Percentiles rank a stretch among this genome's conserved stretches.
These are phyloP conservation scores for Colletotrichum neosansevieriae DNA, from an alignment of 2,329 filamentous ascomycete genomes.

Conservation along the genomic window DNA sequence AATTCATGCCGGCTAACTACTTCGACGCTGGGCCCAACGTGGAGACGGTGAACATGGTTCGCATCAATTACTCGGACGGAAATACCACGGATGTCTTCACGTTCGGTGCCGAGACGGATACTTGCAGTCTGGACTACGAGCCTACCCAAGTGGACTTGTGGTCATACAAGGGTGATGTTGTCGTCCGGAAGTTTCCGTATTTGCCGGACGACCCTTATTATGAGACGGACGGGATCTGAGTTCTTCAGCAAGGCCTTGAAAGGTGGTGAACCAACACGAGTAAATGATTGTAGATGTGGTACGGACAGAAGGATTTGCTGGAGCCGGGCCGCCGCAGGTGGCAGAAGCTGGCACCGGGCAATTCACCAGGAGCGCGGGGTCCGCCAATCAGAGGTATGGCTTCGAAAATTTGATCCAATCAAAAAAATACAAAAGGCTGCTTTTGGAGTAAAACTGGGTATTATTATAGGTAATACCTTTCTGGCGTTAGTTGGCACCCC, in stretches of 20 bases:
- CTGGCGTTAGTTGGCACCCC: too few relatives aligned
- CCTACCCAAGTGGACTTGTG: conserved; percentile 46
- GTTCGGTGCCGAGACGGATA: conserved; percentile 49
- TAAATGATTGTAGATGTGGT: background rate
- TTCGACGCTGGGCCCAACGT: conserved; percentile 46
- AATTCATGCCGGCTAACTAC: conserved; percentile 57
- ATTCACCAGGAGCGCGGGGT: too few relatives aligned
- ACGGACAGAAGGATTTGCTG: too few relatives aligned
- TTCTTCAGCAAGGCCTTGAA: background rate
- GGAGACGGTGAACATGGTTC: conserved; percentile 49
- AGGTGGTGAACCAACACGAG: conserved; percentile 39
- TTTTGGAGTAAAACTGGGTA: too few relatives aligned
- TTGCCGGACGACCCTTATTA: conserved; percentile 24
- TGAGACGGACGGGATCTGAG: conserved; percentile 29
- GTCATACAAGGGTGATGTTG: conserved; percentile 43
- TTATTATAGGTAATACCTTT: too few relatives aligned
- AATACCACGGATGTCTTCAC: conserved; percentile 46
- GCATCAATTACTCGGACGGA: conserved; percentile 53
- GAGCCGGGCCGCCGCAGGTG: too few relatives aligned
- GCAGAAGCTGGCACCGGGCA: too few relatives aligned
- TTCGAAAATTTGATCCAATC: too few relatives aligned
- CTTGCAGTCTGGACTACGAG: conserved; percentile 47
- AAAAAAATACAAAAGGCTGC: too few relatives aligned
- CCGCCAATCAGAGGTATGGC: too few relatives aligned
- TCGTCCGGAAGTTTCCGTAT: conserved; percentile 36